These are phyloP conservation scores for Chlamydomonas incerta DNA, from an alignment of 139 green algal species.

Conservation along the genomic window DNA sequence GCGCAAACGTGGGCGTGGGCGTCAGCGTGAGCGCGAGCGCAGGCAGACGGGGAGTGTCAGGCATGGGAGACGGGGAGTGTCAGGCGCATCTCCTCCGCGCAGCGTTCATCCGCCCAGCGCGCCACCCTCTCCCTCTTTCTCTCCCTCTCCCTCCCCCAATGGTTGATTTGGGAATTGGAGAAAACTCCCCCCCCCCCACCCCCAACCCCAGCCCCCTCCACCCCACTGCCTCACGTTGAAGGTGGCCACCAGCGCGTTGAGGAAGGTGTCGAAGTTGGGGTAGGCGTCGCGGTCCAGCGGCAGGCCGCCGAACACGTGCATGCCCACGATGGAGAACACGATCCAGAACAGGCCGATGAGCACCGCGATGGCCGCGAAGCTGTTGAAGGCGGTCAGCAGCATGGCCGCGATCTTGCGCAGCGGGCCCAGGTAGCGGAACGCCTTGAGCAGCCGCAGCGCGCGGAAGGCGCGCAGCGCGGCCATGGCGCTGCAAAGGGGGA, in stretches of 20 bases:
- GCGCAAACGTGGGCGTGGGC: too few relatives aligned
- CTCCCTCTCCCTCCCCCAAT: too few relatives aligned
- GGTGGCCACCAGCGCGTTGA: slow-evolving; percentile 67
- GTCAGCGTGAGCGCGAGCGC: too few relatives aligned
- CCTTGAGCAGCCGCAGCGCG: slow-evolving; percentile 80
- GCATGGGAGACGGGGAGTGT: too few relatives aligned
- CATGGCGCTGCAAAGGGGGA: slow-evolving; percentile 48
- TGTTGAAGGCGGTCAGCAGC: slow-evolving; percentile 63
- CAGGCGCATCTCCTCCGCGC: too few relatives aligned
- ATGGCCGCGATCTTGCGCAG: slow-evolving; percentile 75
- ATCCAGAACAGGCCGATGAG: slow-evolving; percentile 83
- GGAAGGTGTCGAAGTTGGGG: slow-evolving; percentile 77
- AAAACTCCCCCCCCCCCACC: too few relatives aligned
- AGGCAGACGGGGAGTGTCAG: too few relatives aligned
- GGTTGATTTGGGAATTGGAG: too few relatives aligned
- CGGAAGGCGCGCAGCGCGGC: slow-evolving; percentile 66
- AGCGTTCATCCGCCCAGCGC: too few relatives aligned
- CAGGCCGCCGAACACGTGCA: slow-evolving; percentile 78
- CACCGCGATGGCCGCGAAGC: slow-evolving; percentile 76
- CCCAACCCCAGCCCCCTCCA: too few relatives aligned
- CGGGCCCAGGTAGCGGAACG: slow-evolving; percentile 69
- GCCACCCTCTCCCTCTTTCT: too few relatives aligned
- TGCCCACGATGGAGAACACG: slow-evolving; percentile 83
- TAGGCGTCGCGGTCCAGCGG: slow-evolving; percentile 38
- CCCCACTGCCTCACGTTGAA: slow-evolving; percentile 64